phyloP scores from a whole-genome alignment of 768 basidiomycete species.

The Russula dissimulans region DNA sequence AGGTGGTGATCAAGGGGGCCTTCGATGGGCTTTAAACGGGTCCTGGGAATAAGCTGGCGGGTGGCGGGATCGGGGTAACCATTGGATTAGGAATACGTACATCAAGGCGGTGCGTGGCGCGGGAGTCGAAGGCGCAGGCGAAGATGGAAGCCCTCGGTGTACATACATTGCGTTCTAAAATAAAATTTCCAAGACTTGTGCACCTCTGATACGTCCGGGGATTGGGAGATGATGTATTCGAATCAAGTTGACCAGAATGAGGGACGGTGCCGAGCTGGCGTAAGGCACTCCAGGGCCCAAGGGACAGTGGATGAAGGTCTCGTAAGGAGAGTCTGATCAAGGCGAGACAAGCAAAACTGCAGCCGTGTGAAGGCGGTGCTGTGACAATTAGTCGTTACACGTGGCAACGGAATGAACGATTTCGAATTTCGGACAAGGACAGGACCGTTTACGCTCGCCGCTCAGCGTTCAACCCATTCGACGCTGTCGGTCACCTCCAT shows the following conservation, averaged over 20 bases:
- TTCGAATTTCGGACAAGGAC: too few species aligned
- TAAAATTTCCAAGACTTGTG: too few species aligned
- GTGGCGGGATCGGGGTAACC: background rate
- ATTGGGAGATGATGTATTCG: too few species aligned
- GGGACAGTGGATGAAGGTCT: too few species aligned
- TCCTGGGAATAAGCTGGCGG: background rate
- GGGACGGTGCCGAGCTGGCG: too few species aligned
- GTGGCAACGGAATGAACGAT: conserved; percentile 1
- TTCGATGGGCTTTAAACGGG: conserved; percentile 36
- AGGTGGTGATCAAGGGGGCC: conserved; percentile 45
- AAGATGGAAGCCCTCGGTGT: background rate
- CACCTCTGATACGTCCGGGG: too few species aligned
- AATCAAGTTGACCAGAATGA: too few species aligned
- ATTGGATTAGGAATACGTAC: background rate
- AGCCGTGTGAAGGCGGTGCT: background rate
- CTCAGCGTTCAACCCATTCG: background rate
- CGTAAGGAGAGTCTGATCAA: too few species aligned
- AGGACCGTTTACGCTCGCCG: too few species aligned
- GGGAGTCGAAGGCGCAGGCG: too few species aligned
- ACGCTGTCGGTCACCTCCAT: background rate
- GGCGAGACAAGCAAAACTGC: background rate
- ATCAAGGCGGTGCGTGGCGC: background rate
- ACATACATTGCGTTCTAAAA: background rate
- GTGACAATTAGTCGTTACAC: background rate
- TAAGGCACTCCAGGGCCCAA: too few species aligned